Conservation (phyloP, 2,329 filamentous ascomycete genomes). For the Colletotrichum scovillei region DNA sequence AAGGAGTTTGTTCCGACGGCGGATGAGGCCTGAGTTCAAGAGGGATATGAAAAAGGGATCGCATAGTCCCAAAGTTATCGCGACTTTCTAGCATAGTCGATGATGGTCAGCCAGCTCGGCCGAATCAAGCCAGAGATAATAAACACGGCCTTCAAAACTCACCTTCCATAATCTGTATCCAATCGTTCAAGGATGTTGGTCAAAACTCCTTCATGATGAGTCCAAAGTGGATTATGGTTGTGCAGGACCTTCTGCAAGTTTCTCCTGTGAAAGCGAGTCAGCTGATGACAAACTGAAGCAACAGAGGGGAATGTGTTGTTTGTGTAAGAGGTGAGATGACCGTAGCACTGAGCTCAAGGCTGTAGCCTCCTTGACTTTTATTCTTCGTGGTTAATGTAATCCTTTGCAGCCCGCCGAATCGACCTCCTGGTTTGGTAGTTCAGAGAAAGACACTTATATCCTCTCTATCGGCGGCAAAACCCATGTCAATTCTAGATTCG, state of each 20-base stretch:
- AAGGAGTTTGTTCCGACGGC: no score
- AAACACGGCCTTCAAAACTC: neutral
- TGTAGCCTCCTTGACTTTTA: neutral
- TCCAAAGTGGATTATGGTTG: slow-evolving; percentile 38
- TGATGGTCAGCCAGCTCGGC: slow-evolving; percentile 21
- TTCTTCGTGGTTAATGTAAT: slow-evolving; percentile 45
- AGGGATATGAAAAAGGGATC: slow-evolving; percentile 49
- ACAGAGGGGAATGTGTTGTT: slow-evolving; percentile 52
- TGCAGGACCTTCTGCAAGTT: neutral
- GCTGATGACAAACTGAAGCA: neutral
- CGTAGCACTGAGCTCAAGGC: slow-evolving; percentile 1
- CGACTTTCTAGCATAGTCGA: slow-evolving; percentile 49
- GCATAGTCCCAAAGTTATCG: slow-evolving; percentile 43
- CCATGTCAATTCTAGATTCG: slow-evolving; percentile 46
- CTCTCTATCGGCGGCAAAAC: neutral
- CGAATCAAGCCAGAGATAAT: slow-evolving; percentile 9
- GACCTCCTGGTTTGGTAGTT: slow-evolving; percentile 48
- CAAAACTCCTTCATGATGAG: slow-evolving; percentile 41
- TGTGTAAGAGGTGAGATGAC: slow-evolving; percentile 44
- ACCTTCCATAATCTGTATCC: slow-evolving; percentile 36
- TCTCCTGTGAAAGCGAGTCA: neutral
- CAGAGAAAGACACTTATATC: slow-evolving; percentile 35
- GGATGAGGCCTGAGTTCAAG: no score
- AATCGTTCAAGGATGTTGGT: slow-evolving; percentile 52
- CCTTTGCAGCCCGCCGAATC: slow-evolving; percentile 46